These are phyloP conservation scores for Canavalia ensiformis DNA, from an alignment of 306 rosid species.

Conservation along the genomic window DNA sequence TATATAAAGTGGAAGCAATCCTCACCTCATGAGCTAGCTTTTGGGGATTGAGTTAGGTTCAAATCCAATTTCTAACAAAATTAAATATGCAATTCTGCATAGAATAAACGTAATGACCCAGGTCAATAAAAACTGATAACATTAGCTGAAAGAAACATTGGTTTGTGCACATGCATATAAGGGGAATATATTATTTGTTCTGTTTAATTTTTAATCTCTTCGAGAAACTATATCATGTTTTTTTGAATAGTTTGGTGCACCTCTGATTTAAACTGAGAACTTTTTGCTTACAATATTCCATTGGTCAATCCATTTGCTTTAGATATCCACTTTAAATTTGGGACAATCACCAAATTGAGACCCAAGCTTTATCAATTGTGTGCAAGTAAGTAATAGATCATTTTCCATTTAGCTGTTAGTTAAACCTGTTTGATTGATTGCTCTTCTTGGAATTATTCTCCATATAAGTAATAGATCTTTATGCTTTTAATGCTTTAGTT, in stretches of 20 bases:
- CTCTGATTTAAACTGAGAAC: constrained; percentile 1
- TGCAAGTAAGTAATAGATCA: not conserved
- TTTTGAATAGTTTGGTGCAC: constrained; percentile 29
- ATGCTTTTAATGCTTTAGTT: constrained; percentile 10
- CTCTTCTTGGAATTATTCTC: constrained; percentile 33
- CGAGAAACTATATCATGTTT: constrained; percentile 5
- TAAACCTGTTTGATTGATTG: not conserved
- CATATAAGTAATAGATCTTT: not conserved
- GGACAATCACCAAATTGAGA: constrained; percentile 19
- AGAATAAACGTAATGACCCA: constrained; percentile 1
- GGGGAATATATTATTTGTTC: constrained; percentile 31
- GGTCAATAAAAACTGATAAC: constrained; percentile 10
- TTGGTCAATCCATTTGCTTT: constrained; percentile 12
- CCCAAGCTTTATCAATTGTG: not conserved
- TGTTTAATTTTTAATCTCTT: constrained; percentile 37
- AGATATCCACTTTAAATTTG: not conserved
- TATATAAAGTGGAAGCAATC: too few relatives aligned
- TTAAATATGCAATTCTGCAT: not conserved
- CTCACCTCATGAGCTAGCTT: too few relatives aligned
- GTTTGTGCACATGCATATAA: not conserved
- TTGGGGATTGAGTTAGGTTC: too few relatives aligned
- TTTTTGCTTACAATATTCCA: not conserved
- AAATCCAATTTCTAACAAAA: too few relatives aligned
- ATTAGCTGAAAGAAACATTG: constrained; percentile 33
- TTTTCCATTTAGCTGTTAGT: constrained; percentile 24